These are phyloP conservation scores for Stentor coeruleus DNA, from an alignment of 73 alveolate species.

Conservation along the genomic window DNA sequence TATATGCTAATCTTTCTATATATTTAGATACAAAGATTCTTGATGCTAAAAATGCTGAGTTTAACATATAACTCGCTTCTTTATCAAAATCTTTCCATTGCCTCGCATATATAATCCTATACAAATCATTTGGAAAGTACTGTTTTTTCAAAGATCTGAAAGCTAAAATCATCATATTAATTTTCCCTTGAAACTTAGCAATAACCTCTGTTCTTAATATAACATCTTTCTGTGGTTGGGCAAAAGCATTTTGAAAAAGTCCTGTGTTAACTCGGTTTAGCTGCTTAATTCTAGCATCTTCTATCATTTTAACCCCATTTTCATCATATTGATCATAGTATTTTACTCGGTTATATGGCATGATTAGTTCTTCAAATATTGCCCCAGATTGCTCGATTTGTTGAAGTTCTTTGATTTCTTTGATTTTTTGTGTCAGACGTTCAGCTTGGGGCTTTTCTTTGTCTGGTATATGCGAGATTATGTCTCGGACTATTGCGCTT, in stretches of 20 bases:
- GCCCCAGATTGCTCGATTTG: constrained; percentile 22
- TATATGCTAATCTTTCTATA: constrained; percentile 7
- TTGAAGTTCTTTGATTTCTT: constrained; percentile 13
- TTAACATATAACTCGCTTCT: background rate
- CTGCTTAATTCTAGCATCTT: constrained; percentile 10
- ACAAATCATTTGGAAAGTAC: constrained; percentile 23
- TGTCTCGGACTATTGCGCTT: constrained; percentile 17
- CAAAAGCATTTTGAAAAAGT: background rate
- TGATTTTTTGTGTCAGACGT: constrained; percentile 12
- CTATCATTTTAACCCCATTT: background rate
- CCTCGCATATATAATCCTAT: constrained; percentile 24
- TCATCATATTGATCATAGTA: background rate
- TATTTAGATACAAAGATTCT: constrained; percentile 20
- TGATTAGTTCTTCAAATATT: constrained; percentile 2
- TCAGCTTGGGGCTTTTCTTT: constrained; percentile 27
- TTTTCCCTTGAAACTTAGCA: constrained; percentile 24
- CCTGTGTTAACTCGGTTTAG: background rate
- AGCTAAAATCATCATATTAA: constrained; percentile 1
- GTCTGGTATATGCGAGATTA: constrained; percentile 22
- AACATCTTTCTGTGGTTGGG: constrained; percentile 10
- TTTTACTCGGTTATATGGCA: constrained; percentile 17
- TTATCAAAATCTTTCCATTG: constrained; percentile 21
- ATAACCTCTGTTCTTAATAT: background rate
- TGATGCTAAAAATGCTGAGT: constrained; percentile 19
- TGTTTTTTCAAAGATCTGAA: background rate